These are phyloP conservation scores for Myotisia sp. DNA, from an alignment of 2,329 filamentous ascomycete species.

Conservation along the genomic window DNA sequence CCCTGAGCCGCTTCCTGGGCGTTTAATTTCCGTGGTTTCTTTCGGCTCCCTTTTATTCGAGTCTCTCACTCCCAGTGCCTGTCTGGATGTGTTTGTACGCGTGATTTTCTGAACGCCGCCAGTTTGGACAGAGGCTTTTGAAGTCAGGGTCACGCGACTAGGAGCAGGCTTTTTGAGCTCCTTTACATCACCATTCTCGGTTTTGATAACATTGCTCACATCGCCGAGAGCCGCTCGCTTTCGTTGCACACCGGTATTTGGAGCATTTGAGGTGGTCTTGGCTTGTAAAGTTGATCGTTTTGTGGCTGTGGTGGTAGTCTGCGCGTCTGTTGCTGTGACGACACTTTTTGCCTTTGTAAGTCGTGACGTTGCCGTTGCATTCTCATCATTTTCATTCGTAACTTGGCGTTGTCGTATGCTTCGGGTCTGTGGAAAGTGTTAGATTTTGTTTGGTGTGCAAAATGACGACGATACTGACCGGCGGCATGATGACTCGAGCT, in stretches of 20 bases:
- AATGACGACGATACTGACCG: conserved; percentile 33
- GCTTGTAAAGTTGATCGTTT: conserved; percentile 55
- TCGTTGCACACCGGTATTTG: conserved; percentile 40
- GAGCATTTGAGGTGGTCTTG: conserved; percentile 47
- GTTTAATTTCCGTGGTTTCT: conserved; percentile 48
- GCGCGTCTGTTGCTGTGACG: conserved; percentile 38
- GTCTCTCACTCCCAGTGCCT: conserved; percentile 52
- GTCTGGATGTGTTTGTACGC: conserved; percentile 45
- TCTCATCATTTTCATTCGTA: conserved; percentile 92
- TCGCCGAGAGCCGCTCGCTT: conserved; percentile 82
- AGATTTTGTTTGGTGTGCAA: conserved; percentile 16
- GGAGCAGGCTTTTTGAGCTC: conserved; percentile 60
- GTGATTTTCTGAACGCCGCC: conserved; percentile 67
- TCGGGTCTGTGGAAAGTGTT: conserved; percentile 46
- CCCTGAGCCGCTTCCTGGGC: conserved; percentile 57
- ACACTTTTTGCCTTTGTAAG: conserved; percentile 87
- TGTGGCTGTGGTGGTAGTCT: conserved; percentile 42
- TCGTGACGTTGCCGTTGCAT: conserved; percentile 51
- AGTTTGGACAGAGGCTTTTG: conserved; percentile 62
- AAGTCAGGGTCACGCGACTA: conserved; percentile 54
- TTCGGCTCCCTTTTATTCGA: conserved; percentile 45
- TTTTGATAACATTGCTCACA: conserved; percentile 84
- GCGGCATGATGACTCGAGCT: conserved; percentile 36
- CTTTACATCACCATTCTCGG: conserved; percentile 40
- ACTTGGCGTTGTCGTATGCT: conserved; percentile 58